Base-by-base conservation (phyloP, 2,329 filamentous ascomycete species). In the Colletotrichum sp. region DNA sequence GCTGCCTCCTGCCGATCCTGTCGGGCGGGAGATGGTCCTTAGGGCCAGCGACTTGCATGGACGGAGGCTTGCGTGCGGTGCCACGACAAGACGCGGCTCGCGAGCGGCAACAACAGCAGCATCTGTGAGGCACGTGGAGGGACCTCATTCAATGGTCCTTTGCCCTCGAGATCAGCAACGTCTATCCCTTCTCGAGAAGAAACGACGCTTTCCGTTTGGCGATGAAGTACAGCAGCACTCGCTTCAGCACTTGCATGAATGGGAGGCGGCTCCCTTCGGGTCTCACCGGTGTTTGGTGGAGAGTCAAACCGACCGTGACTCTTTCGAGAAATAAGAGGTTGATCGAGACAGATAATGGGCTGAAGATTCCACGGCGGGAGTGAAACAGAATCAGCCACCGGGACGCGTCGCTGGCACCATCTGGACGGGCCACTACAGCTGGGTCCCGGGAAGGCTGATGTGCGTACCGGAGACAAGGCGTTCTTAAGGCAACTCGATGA, bases 391-490 rank as follows among this genome's bases (percentile, higher is more conserved):
- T 21, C 59, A 74, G 71, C 65, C 71, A 74, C 66, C 52, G 26
- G 32, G 14, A 71, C 12, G 71, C 69, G 74, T 74, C 59, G 34
- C 71, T 52, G 55, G 65, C 61, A 66, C 74, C 65, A 74, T 69
- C 65, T 74, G 65, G 30, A 76, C 59, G 74, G 71, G 65, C 38
- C 71, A 61, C 74, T 70, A 74, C 65, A 76, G 74, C 74, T 69
- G 66, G 64, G 56, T 76, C 43, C 71, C 74, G 59, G 56, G 38
- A 75, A 73, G 74, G 56, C 78, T 78, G 74, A 69, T 48, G 43
- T 62, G 71, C 32, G 64, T 69, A 52, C 43, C 26, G 70, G 48
- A 48, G 34, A 58, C 56, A 64, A 69, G 73, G 73, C 73, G 69
- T 75, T 65, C 43, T 69, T 48, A 36, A 74, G 69, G 43, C 58